These are phyloP conservation scores for Sclerotiophoma versabilis DNA, from an alignment of 2,329 filamentous ascomycete genomes.

Conservation along the genomic window DNA sequence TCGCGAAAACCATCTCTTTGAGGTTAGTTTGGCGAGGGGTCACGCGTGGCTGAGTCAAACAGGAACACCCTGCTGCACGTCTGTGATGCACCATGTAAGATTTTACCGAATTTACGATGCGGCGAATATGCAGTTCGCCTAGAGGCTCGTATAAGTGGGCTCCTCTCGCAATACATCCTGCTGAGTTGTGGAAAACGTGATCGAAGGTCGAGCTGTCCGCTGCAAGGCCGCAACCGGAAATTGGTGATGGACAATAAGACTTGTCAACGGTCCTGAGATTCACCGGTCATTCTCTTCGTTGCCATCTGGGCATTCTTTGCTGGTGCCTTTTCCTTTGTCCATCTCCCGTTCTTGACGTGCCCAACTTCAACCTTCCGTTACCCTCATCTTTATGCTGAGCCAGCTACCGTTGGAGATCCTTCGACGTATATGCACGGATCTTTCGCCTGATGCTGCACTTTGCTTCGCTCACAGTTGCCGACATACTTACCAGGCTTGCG, in stretches of 20 bases:
- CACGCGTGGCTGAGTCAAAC: slow-evolving; percentile 19
- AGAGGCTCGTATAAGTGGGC: slow-evolving; percentile 3
- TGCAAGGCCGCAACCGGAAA: slow-evolving; percentile 11
- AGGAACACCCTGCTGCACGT: slow-evolving; percentile 11
- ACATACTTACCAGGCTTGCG: slow-evolving; percentile 9
- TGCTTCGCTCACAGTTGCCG: slow-evolving; percentile 15
- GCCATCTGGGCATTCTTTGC: background rate
- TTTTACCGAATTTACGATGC: slow-evolving; percentile 4
- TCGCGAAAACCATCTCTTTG: slow-evolving; percentile 17
- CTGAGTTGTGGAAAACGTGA: slow-evolving; percentile 9
- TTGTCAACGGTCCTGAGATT: background rate
- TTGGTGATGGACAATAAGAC: slow-evolving; percentile 12
- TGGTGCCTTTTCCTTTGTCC: background rate
- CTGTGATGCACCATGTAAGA: slow-evolving; percentile 11
- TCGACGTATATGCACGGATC: slow-evolving; percentile 9
- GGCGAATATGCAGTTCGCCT: slow-evolving; percentile 12
- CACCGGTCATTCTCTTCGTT: slow-evolving; percentile 8
- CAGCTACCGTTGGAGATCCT: slow-evolving; percentile 18
- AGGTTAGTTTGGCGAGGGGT: slow-evolving; percentile 17
- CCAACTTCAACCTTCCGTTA: background rate
- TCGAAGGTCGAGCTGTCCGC: background rate
- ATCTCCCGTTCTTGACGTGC: background rate
- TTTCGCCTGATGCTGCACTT: slow-evolving; percentile 12
- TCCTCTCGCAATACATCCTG: slow-evolving; percentile 17
- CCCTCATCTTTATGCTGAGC: slow-evolving; percentile 5